phyloP scores from a whole-genome alignment of 2,329 filamentous ascomycete species.

The Chrysoporthe austroafricana region DNA sequence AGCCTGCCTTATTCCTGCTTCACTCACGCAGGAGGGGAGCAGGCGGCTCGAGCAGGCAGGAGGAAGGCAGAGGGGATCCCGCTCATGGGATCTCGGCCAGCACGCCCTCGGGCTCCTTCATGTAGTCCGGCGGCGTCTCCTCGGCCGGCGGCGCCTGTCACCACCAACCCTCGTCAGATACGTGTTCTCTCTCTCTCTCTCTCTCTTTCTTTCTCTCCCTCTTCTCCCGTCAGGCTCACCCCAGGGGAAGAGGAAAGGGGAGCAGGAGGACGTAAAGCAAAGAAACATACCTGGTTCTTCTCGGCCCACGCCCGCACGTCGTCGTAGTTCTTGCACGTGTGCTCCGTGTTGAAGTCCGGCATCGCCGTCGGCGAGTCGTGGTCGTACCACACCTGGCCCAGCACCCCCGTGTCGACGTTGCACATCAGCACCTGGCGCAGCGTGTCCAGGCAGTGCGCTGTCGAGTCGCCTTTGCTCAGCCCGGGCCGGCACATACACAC shows the following conservation, averaged over 20 bases:
- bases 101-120: slow-evolving; percentile 10
- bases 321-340: slow-evolving; percentile 51
- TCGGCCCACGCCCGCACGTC: slow-evolving; percentile 53
- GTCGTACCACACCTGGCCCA: slow-evolving; percentile 65
- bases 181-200: background rate
- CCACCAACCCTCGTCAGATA: background rate
- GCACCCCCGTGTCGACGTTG: slow-evolving; percentile 60
- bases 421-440: slow-evolving; percentile 68
- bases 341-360: slow-evolving; percentile 65
- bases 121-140: slow-evolving; percentile 13
- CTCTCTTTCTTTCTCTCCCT: background rate
- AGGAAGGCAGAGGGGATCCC: too few relatives aligned
- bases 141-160: slow-evolving; percentile 1
- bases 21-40: too few relatives aligned
- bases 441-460: slow-evolving; percentile 64
- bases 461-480: too few relatives aligned
- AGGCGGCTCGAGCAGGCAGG: too few relatives aligned
- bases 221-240: too few relatives aligned
- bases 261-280: background rate
- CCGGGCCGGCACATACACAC: too few relatives aligned
- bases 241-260: background rate
- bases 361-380: slow-evolving; percentile 51
- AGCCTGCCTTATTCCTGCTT: too few relatives aligned
- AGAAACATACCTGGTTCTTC: slow-evolving; percentile 46
- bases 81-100: background rate